These are phyloP conservation scores for Pseudocercospora musae DNA, from an alignment of 2,329 filamentous ascomycete species.

Conservation along the genomic window DNA sequence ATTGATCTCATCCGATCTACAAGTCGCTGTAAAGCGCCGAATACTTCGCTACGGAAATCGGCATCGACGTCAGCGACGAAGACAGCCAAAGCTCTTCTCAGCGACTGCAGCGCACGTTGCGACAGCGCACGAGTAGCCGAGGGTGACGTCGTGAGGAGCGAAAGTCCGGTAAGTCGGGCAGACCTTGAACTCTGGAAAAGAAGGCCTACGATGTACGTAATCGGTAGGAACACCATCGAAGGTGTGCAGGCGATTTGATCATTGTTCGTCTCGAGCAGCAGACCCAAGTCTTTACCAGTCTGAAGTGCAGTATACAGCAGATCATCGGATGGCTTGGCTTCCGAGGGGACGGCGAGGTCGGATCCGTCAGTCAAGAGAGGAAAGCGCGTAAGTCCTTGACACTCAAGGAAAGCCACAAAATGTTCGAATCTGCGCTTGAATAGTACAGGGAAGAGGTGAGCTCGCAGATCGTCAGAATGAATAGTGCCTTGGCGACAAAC, in stretches of 20 bases:
- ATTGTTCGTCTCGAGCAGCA: conserved; percentile 39
- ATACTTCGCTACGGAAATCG: conserved; percentile 77
- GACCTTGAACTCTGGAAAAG: conserved; percentile 37
- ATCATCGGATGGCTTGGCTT: conserved; percentile 18
- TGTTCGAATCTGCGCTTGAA: conserved; percentile 42
- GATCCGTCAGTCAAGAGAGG: background rate
- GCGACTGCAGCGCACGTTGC: conserved; percentile 55
- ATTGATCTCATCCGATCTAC: conserved; percentile 70
- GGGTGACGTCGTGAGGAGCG: conserved; percentile 72
- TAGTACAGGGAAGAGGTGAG: conserved; percentile 48
- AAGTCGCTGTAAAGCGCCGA: conserved; percentile 71
- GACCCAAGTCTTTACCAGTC: conserved; percentile 46
- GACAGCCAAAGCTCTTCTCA: conserved; percentile 64
- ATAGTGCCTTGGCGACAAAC: conserved; percentile 7
- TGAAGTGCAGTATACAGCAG: conserved; percentile 39
- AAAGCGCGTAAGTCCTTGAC: conserved; percentile 37
- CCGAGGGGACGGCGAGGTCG: too few species aligned
- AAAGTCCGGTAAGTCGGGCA: conserved; percentile 76
- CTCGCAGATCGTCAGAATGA: conserved; percentile 38
- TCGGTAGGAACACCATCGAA: conserved; percentile 53
- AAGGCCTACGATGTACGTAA: conserved; percentile 38
- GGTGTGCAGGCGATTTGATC: conserved; percentile 21
- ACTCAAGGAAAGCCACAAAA: conserved; percentile 41
- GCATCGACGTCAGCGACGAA: conserved; percentile 83
- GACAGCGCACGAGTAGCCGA: conserved; percentile 73